Base-by-base conservation (phyloP, 106 monocot genomes). In the Dendrobium nobile region DNA sequence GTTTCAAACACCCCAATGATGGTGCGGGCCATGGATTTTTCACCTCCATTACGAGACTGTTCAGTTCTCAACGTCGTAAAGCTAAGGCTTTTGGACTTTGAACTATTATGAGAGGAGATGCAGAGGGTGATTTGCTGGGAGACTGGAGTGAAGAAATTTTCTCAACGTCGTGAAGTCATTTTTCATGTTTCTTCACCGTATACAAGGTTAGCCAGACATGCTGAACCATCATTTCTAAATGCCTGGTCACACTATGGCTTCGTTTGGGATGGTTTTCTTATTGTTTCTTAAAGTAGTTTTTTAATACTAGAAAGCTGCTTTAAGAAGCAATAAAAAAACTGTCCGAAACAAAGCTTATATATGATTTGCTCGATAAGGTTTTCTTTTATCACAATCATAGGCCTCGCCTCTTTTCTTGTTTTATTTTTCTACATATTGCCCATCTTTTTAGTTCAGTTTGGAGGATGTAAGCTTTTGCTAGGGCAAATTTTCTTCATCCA, bases 141-240 rank as follows among this genome's bases (percentile, higher is more conserved):
- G 95, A 92, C 40, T 88, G 88, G 87, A 95, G 92, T 68, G 95
- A 92, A 73, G 91, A n/a, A n/a, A n/a, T n/a, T n/a, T n/a, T n/a
- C n/a, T n/a, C n/a, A n/a, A n/a, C n/a, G n/a, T n/a, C n/a, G n/a
- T n/a, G n/a, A n/a, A n/a, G 37, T 37, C 37, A 37, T 37, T 37
- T 37, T 1, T 37, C 37, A 37, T 37, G 37, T 37, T 37, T 37
- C 3, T 2, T 37, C 37, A 37, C 37, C 37, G 37, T 3, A 3
- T 37, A 3, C 37, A 37, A 37, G 37, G 37, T 37, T 37, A 2
- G 37, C 37, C 37, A 37, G 37, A 37, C 37, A 37, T 37, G 8
- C 42, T 7, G 73, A 73, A 41, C 41, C 73, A 73, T 73, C 41
- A 9, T 40, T 41, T 5, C 15, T 73, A 41, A 73, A 68, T 68